Percentiles rank a stretch among this genome's conserved stretches.
Conservation (phyloP, 2,329 filamentous ascomycete genomes). For the Tympanopsis confertula region DNA sequence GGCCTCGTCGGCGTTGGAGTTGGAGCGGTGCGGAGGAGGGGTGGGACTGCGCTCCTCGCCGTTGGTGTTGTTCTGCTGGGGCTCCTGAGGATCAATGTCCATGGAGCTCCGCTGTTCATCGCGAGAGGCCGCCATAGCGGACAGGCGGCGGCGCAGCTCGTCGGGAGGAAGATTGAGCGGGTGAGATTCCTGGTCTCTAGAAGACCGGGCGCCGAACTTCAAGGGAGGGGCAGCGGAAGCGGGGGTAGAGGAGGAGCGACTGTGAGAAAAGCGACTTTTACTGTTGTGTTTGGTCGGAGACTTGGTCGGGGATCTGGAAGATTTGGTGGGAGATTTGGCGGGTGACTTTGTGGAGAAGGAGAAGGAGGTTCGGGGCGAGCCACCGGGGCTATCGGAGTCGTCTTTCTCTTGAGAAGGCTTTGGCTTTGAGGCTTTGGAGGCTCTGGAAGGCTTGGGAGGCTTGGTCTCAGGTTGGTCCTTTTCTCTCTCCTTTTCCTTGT, state of each 20-base stretch:
- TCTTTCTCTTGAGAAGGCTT: too few relatives aligned
- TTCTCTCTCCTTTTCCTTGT: background rate
- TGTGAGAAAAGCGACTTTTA: too few relatives aligned
- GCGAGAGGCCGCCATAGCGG: slow-evolving; percentile 45
- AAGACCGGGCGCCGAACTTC: slow-evolving; percentile 38
- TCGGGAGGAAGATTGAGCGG: slow-evolving; percentile 85
- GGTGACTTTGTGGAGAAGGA: background rate
- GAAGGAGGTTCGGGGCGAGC: background rate
- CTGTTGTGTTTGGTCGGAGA: too few relatives aligned
- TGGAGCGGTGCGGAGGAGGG: slow-evolving; percentile 62
- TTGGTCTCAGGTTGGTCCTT: background rate
- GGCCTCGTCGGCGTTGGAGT: slow-evolving; percentile 60
- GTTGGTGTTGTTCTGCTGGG: slow-evolving; percentile 19
- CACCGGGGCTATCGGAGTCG: too few relatives aligned
- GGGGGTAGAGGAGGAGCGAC: background rate
- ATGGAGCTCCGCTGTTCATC: slow-evolving; percentile 47
- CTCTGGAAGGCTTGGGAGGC: too few relatives aligned
- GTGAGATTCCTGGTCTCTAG: slow-evolving; percentile 61
- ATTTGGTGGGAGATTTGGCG: too few relatives aligned
- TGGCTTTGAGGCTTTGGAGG: too few relatives aligned
- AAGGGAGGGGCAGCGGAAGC: slow-evolving; percentile 22
- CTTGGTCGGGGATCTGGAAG: too few relatives aligned
- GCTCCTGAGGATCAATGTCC: slow-evolving; percentile 11
- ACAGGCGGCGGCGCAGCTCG: slow-evolving; percentile 64
- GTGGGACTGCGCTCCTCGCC: slow-evolving; percentile 42